Evolutionary conservation across 2,329 filamentous ascomycete genomes (phyloP), one percentile per base, ranked within the genome.

Genomic region (Arthrinium puccinioides): DNA sequence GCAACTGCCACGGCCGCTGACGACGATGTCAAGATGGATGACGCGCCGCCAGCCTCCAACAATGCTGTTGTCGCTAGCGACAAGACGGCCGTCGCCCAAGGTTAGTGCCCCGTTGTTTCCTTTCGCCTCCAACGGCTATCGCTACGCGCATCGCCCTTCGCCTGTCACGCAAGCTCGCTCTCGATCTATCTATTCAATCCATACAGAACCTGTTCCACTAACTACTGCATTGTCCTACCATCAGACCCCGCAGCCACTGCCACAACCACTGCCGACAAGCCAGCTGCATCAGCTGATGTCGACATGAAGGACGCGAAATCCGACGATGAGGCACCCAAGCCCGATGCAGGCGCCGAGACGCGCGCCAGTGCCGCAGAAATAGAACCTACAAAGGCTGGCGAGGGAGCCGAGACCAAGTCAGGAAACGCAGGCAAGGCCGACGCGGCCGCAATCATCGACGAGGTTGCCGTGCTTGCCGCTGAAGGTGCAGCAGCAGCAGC

Each of bases 11-110:
- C 39, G 30, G 21, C 36, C 19, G 21, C 37, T 19, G 31, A n/a
- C 27, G 24, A 51, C 45, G 44, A 47, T 33, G 37, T 33, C 21
- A 37, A 39, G 37, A 38, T 29, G 31, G 37, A 34, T 20, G 51
- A 45, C 41, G 52, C 49, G 51, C 50, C 52, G 44, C 37, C 49
- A 26, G 47, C 52, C 26, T 13, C 46, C 26, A 38, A 45, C n/a
- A 31, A 45, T 26, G 25, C 41, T 33, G 35, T 41, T n/a, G n/a
- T n/a, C n/a, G n/a, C n/a, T 32, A 29, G 43, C 16, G 39, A 37
- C 28, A 39, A 42, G 37, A 16, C 37, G 8, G 32, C 39, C 30
- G 43, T 38, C 16, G 15, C 37, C 15, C 23, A 39, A 29, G 45
- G 44, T 24, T 39, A 27, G 14, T 9, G 31, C 31, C 24, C 24